Evolutionary conservation across 108 stramenopile genomes (phyloP), one percentile per base, ranked within the genome.

Genomic region (Seminavis robusta): DNA sequence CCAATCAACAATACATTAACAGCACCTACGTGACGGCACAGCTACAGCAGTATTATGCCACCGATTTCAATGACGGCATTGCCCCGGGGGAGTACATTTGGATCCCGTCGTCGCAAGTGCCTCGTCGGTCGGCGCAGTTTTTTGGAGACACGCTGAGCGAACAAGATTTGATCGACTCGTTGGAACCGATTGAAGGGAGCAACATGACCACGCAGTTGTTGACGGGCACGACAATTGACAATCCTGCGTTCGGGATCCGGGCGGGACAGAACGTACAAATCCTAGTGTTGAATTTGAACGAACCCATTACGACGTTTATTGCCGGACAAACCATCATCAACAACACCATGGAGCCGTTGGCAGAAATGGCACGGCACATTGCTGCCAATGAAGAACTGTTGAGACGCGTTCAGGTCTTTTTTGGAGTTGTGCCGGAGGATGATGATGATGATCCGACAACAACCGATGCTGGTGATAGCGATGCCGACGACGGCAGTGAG

Each of bases 161-260:
- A 1, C 11, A 23, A 2, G 33, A 13, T 15, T 19, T 69, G 32
- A 33, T 47, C 38, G 46, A 15, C 2, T 25, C 36, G 32, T 15
- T 69, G 1, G 61, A 62, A 29, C 48, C 57, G 4, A 62, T 69
- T 26, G 4, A 34, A 4, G 53, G 32, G 16, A 61, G 43, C 10
- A 62, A 69, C 43, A 62, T 69, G 61, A 69, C 68, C 7, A 69
- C 68, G 17, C 61, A 60, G 5, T 1, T 52, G 13, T 15, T 69
- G 10, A 27, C 21, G 15, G 68, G 52, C 16, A 69, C 68, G 3
- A 69, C 68, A 13, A 17, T 63, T n/a, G 61, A 69, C 31, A 63
- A 56, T 47, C 68, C 68, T 19, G 3, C 53, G 9, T 69, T 56
- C 28, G 54, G 53, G 15, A 31, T 61, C 30, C 24, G 29, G 11